Percentiles rank a stretch among this genome's conserved stretches.
phyloP scores from a whole-genome alignment of 495 filamentous ascomycete genomes.

The Neurospora cerealis region DNA sequence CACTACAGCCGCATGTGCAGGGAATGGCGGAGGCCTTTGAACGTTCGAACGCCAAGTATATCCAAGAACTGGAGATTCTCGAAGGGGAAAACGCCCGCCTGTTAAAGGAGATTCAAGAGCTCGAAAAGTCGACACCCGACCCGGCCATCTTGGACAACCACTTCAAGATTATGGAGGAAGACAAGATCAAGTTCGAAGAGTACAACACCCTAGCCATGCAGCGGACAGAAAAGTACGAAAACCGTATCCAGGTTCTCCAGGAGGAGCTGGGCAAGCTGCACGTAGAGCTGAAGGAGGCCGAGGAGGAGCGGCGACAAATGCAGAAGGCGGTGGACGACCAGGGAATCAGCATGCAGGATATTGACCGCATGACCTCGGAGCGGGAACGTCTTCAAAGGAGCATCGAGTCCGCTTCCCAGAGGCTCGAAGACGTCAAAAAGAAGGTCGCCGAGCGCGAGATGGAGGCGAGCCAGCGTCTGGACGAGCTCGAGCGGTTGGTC shows the following conservation, averaged over 20 bases:
- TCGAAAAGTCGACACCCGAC: constrained; percentile 75
- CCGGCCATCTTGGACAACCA: constrained; percentile 72
- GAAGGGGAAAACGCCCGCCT: constrained; percentile 74
- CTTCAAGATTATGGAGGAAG: constrained; percentile 79
- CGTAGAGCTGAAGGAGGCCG: constrained; percentile 63
- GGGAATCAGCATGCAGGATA: constrained; percentile 91
- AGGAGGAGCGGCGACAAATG: constrained; percentile 67
- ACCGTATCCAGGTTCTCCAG: constrained; percentile 61
- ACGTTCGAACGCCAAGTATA: constrained; percentile 64
- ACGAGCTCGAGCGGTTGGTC: constrained; percentile 77
- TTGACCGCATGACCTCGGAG: constrained; percentile 96
- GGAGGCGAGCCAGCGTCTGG: constrained; percentile 72
- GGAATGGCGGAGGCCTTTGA: constrained; percentile 88
- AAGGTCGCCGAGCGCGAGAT: constrained; percentile 74
- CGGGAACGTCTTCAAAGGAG: constrained; percentile 81
- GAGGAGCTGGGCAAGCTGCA: constrained; percentile 72
- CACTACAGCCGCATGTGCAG: constrained; percentile 74
- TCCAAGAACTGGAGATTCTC: constrained; percentile 69
- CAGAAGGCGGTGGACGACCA: constrained; percentile 81
- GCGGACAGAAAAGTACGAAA: constrained; percentile 75
- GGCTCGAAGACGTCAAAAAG: constrained; percentile 73
- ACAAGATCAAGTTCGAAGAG: constrained; percentile 83
- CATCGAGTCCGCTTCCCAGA: constrained; percentile 59
- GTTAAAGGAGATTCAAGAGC: constrained; percentile 73
- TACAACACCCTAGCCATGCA: constrained; percentile 74